Percentiles rank a stretch among this genome's conserved stretches.
These are phyloP conservation scores for Coleophoma eucalyptorum DNA, from an alignment of 2,329 filamentous ascomycete species.

Conservation along the genomic window DNA sequence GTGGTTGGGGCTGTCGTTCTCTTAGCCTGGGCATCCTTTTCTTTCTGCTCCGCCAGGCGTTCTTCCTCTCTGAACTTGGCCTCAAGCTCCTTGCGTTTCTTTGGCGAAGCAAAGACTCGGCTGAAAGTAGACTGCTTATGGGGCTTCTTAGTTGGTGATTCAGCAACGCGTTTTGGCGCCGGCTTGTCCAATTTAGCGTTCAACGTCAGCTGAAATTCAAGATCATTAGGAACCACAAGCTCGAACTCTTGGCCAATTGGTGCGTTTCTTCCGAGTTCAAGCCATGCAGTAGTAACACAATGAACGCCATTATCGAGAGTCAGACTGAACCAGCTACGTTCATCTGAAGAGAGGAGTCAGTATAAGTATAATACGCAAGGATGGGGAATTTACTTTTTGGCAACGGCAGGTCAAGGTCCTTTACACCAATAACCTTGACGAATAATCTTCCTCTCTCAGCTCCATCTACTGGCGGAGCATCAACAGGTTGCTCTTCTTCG, in stretches of 20 bases:
- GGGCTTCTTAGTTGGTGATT: slow-evolving; percentile 63
- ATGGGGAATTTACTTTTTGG: slow-evolving; percentile 69
- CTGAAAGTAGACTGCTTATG: slow-evolving; percentile 86
- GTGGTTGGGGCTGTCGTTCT: slow-evolving; percentile 63
- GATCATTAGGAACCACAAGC: slow-evolving; percentile 90
- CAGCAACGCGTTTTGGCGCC: slow-evolving; percentile 49
- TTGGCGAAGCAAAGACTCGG: slow-evolving; percentile 87
- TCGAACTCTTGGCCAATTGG: slow-evolving; percentile 98
- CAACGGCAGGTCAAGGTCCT: slow-evolving; percentile 87
- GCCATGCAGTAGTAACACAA: slow-evolving; percentile 93
- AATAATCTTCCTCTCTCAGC: slow-evolving; percentile 88
- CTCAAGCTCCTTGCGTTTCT: slow-evolving; percentile 95
- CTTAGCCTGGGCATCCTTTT: slow-evolving; percentile 61
- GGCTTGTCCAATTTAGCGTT: slow-evolving; percentile 92
- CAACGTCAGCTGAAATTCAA: slow-evolving; percentile 97
- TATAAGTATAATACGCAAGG: neutral
- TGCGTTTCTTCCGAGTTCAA: slow-evolving; percentile 86
- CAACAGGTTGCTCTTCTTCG: slow-evolving; percentile 46
- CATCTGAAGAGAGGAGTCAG: slow-evolving; percentile 50
- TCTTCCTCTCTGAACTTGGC: slow-evolving; percentile 80
- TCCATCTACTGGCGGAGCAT: slow-evolving; percentile 65
- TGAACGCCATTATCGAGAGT: slow-evolving; percentile 98
- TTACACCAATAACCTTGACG: slow-evolving; percentile 97
- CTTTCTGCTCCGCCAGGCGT: slow-evolving; percentile 55
- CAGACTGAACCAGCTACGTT: slow-evolving; percentile 90